These are phyloP conservation scores for Ceratocystis colombiana DNA, from an alignment of 2,329 filamentous ascomycete species.

Conservation along the genomic window DNA sequence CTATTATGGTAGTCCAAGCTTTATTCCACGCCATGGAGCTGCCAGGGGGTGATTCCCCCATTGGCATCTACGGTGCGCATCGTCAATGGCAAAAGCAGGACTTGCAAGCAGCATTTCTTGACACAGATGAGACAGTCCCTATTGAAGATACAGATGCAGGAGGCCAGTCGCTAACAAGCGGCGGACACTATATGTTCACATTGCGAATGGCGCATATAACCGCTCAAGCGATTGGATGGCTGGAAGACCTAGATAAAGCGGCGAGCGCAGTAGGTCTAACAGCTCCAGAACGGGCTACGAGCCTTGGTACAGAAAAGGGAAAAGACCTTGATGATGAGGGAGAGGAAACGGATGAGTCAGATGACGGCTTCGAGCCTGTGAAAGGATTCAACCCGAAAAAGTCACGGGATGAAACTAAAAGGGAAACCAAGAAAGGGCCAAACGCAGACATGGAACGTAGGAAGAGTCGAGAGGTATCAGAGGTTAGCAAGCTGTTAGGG, in stretches of 20 bases:
- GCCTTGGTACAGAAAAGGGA: background rate
- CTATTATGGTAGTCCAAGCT: constrained; percentile 16
- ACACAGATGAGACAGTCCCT: background rate
- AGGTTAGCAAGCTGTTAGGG: background rate
- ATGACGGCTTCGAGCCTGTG: constrained; percentile 22
- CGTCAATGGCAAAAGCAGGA: too few species aligned
- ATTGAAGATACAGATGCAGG: background rate
- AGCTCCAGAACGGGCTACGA: too few species aligned
- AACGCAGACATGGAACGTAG: too few species aligned
- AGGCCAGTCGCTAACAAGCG: background rate
- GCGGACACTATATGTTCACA: background rate
- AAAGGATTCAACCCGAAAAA: constrained; percentile 21
- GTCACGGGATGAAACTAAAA: too few species aligned
- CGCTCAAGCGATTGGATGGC: too few species aligned
- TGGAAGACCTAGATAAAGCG: too few species aligned
- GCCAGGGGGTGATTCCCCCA: background rate
- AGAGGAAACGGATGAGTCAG: constrained; percentile 4
- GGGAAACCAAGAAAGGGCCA: too few species aligned
- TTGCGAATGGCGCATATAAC: background rate
- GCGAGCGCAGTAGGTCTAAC: too few species aligned
- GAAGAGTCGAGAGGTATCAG: background rate
- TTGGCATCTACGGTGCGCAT: too few species aligned
- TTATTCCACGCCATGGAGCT: constrained; percentile 6
- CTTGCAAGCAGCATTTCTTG: background rate
- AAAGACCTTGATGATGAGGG: background rate